Evolutionary conservation across 2,329 filamentous ascomycete genomes (phyloP), one percentile per base, ranked within the genome.

Genomic region (Akanthomyces uredinophilus): DNA sequence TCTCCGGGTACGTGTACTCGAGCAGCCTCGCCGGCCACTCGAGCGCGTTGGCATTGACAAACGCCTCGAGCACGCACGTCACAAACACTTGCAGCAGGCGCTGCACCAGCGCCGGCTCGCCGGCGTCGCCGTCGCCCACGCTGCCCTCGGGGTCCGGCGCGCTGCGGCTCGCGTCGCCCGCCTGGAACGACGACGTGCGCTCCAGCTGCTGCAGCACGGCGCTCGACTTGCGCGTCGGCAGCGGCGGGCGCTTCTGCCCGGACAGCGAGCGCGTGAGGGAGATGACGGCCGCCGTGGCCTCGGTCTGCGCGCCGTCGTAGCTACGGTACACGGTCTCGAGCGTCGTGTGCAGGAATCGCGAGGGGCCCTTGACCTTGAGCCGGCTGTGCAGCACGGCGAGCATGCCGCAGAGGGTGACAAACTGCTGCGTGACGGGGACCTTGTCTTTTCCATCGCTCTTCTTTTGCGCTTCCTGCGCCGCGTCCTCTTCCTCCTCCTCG

Each of bases 311-410:
- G 65, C 78, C 84, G 70, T 79, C 80, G 72, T 90, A 93, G 50
- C 85, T 84, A 61, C 83, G 79, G 60, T 88, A 81, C 53, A 93
- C 85, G 29, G 89, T 88, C 65, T 89, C 86, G 18, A 95, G 78
- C n/a, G 88, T 89, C 0, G 87, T 87, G 57, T 89, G 90, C 22
- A 95, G 80, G 73, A 94, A 95, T 39, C 89, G 83, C 53, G 89
- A 92, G 2, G 91, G 90, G 65, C 86, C 87, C 71, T 89, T 90
- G 6, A 91, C 91, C 75, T 88, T 87, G 70, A 95, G 87, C 63
- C 91, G 82, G 60, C 82, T 83, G 73, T 93, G 90, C 14, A 94
- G 77, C 62, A 90, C 88, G 37, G 85, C 82, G 14, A 95, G 81
- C 79, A 93, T 86, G 52, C 85, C 85, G 37, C 92, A 80, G 3